Evolutionary conservation across 1,284 basidiomycete species (phyloP).

Genomic region (Wolfiporia cocos): DNA sequence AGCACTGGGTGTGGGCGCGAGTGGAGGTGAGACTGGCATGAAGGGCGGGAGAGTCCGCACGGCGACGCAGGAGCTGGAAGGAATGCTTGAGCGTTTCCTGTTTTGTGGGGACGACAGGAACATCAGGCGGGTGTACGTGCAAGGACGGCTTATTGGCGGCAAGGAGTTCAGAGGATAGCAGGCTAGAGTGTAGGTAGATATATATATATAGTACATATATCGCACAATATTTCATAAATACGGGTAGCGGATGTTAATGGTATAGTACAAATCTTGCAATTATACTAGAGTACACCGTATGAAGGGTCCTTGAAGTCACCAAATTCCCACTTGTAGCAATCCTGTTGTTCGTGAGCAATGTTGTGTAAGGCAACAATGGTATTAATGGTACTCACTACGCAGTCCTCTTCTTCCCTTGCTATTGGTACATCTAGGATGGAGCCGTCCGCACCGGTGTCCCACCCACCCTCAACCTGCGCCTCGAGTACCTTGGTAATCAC

Average conservation of each 20-base stretch:
- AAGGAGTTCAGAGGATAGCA: slow-evolving; percentile 21
- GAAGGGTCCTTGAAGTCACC: slow-evolving; percentile 36
- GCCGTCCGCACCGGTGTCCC: slow-evolving; percentile 37
- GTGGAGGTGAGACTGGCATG: slow-evolving; percentile 7
- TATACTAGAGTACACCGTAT: slow-evolving; percentile 7
- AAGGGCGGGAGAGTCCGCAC: slow-evolving; percentile 14
- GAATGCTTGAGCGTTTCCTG: slow-evolving; percentile 66
- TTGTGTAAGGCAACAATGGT: not conserved
- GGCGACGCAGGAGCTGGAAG: slow-evolving; percentile 33
- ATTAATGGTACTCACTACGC: slow-evolving; percentile 45
- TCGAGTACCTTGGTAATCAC: slow-evolving; percentile 71
- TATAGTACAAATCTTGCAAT: slow-evolving; percentile 1
- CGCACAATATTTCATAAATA: not conserved
- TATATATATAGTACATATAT: slow-evolving; percentile 3
- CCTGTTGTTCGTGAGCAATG: slow-evolving; percentile 30
- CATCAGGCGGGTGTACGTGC: slow-evolving; percentile 80
- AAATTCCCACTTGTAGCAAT: slow-evolving; percentile 67
- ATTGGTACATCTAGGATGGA: slow-evolving; percentile 27
- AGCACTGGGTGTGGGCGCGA: slow-evolving; percentile 21
- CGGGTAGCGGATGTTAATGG: not conserved
- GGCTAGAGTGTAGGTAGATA: not conserved
- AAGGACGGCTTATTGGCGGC: slow-evolving; percentile 77
- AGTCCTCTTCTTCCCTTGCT: slow-evolving; percentile 29
- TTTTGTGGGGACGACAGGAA: slow-evolving; percentile 89
- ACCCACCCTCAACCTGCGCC: slow-evolving; percentile 48